phyloP scores from a whole-genome alignment of 257 asterid species.

The Ilex asprella region DNA sequence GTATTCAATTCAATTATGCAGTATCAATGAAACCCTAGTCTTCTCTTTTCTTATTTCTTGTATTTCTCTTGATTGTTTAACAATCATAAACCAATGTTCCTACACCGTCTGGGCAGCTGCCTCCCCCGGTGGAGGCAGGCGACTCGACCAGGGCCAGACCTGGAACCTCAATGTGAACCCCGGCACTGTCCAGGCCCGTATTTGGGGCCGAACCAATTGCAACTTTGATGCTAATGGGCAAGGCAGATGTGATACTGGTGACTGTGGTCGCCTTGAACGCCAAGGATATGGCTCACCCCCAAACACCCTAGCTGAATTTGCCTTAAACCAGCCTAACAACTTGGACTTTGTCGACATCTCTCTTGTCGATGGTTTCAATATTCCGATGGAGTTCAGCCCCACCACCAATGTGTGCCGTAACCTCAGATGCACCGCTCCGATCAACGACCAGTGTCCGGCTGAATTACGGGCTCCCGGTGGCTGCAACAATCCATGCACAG shows the following conservation, averaged over 20 bases:
- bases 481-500: conserved; percentile 43
- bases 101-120: conserved; percentile 30
- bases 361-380: conserved; percentile 21
- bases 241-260: conserved; percentile 25
- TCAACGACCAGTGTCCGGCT: conserved; percentile 30
- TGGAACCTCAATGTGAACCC: conserved; percentile 20
- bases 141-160: conserved; percentile 6
- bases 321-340: conserved; percentile 21
- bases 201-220: conserved; percentile 28
- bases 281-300: conserved; percentile 19
- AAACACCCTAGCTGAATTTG: conserved; percentile 23
- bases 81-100: conserved; percentile 14
- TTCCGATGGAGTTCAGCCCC: conserved; percentile 23
- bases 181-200: conserved; percentile 14
- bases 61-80: conserved; percentile 9
- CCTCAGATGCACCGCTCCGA: conserved; percentile 28
- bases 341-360: conserved; percentile 24
- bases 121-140: conserved; percentile 18
- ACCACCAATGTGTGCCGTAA: conserved; percentile 3
- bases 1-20: no score
- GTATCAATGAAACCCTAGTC: no score
- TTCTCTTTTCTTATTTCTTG: conserved; percentile 2
- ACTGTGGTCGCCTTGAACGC: conserved; percentile 16
- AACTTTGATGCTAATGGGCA: conserved; percentile 14
- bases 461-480: conserved; percentile 30